phyloP scores from a whole-genome alignment of 768 basidiomycete species.

The Termitomyces sp. region DNA sequence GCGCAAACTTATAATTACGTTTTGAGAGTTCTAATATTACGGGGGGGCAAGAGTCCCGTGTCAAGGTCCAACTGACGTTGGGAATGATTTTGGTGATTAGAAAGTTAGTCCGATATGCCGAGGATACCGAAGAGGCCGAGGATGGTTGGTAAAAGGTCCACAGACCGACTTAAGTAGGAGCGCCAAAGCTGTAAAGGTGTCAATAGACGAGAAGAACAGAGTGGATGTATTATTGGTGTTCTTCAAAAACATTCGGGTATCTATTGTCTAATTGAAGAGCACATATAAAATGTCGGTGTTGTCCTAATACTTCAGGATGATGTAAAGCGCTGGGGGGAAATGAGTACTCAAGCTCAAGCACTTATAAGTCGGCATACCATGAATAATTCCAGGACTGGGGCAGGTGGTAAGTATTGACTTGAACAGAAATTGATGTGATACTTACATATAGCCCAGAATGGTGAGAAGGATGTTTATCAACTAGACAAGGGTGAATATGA shows the following conservation, averaged over 20 bases:
- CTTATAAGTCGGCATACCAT: slow-evolving; percentile 36
- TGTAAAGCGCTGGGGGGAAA: slow-evolving; percentile 60
- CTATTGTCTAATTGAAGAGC: neutral
- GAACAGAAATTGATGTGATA: neutral
- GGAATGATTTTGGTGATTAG: no score
- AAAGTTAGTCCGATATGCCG: no score
- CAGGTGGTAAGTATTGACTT: slow-evolving; percentile 11
- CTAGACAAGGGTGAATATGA: slow-evolving; percentile 15
- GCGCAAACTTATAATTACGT: neutral
- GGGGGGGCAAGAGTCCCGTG: neutral
- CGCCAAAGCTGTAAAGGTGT: neutral
- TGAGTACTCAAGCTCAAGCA: neutral
- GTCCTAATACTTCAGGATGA: slow-evolving; percentile 71
- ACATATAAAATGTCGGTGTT: slow-evolving; percentile 4
- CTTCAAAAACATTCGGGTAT: slow-evolving; percentile 12
- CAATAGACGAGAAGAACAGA: neutral
- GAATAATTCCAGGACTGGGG: slow-evolving; percentile 71
- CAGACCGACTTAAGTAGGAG: no score
- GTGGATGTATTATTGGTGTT: neutral
- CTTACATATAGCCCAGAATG: slow-evolving; percentile 77
- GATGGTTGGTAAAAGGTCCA: neutral
- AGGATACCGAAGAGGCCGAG: neutral
- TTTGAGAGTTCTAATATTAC: neutral
- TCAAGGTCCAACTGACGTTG: neutral
- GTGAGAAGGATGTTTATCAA: slow-evolving; percentile 78